These are phyloP conservation scores for Vigna mungo DNA, from an alignment of 306 rosid genomes.

Conservation along the genomic window DNA sequence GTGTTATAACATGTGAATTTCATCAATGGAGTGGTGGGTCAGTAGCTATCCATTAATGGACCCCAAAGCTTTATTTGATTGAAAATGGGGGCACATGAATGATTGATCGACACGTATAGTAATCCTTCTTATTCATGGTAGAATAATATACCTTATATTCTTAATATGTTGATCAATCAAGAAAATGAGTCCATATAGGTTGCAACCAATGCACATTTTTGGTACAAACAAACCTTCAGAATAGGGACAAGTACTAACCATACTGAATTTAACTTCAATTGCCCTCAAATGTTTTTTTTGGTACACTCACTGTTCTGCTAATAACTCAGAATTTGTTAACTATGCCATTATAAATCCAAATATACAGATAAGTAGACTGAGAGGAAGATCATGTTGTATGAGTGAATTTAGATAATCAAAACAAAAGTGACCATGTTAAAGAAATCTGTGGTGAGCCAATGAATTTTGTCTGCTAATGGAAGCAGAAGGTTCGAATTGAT, in stretches of 20 bases:
- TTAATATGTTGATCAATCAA: slow-evolving; percentile 31
- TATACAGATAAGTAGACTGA: slow-evolving; percentile 1
- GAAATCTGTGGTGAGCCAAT: slow-evolving; percentile 9
- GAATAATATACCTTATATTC: slow-evolving; percentile 20
- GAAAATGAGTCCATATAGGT: slow-evolving; percentile 17
- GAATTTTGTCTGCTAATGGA: slow-evolving; percentile 16
- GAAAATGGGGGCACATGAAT: slow-evolving; percentile 37
- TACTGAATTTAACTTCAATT: background rate
- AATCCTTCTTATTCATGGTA: slow-evolving; percentile 33
- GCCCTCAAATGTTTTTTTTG: background rate
- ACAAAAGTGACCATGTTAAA: background rate
- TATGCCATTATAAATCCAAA: background rate
- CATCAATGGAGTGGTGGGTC: slow-evolving; percentile 61
- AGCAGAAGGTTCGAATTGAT: slow-evolving; percentile 29
- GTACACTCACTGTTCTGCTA: background rate
- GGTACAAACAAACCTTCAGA: background rate
- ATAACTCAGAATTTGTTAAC: background rate
- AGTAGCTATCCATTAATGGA: slow-evolving; percentile 47
- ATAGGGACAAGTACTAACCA: background rate
- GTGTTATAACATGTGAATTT: slow-evolving; percentile 57
- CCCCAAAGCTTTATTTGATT: slow-evolving; percentile 51
- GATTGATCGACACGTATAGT: slow-evolving; percentile 45
- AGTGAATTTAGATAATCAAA: slow-evolving; percentile 4
- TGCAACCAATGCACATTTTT: slow-evolving; percentile 23
- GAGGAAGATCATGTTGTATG: background rate